Conservation (phyloP, 306 rosid species). For the Corylus americana region DNA sequence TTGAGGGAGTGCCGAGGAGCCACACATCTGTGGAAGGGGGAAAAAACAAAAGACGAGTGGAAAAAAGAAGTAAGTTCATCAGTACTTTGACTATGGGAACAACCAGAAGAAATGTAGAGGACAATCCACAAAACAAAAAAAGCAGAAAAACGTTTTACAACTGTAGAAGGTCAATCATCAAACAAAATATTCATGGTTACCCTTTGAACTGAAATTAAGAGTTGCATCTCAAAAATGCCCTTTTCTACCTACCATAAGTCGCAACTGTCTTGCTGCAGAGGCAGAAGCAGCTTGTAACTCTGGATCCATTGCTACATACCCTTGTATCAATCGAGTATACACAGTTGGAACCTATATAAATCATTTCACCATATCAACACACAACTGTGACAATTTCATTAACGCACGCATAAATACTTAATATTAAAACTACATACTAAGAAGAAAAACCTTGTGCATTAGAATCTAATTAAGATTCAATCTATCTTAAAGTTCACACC, state of each 20-base stretch:
- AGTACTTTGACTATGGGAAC: conserved; percentile 9
- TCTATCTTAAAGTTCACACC: not conserved
- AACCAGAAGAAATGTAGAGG: conserved; percentile 4
- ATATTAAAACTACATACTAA: not conserved
- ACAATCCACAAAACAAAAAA: conserved; percentile 12
- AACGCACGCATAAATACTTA: not conserved
- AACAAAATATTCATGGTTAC: not conserved
- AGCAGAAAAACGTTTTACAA: not conserved
- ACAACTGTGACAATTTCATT: conserved; percentile 18
- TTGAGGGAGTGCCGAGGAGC: conserved; percentile 93
- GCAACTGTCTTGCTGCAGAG: conserved; percentile 79
- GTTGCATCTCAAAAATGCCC: not conserved
- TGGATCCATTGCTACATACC: conserved; percentile 77
- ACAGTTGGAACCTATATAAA: conserved; percentile 86
- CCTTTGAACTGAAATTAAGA: not conserved
- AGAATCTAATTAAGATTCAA: not conserved
- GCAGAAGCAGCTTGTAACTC: conserved; percentile 73
- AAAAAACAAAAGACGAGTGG: conserved; percentile 17
- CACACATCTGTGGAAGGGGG: conserved; percentile 70
- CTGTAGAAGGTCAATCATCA: not conserved
- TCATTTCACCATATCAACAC: conserved; percentile 11
- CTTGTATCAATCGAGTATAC: conserved; percentile 83
- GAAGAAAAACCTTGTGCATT: not conserved
- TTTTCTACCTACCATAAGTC: conserved; percentile 75
- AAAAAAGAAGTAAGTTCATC: conserved; percentile 15